phyloP scores from a whole-genome alignment of 345 rosid genomes.

The Turnera subulata region DNA sequence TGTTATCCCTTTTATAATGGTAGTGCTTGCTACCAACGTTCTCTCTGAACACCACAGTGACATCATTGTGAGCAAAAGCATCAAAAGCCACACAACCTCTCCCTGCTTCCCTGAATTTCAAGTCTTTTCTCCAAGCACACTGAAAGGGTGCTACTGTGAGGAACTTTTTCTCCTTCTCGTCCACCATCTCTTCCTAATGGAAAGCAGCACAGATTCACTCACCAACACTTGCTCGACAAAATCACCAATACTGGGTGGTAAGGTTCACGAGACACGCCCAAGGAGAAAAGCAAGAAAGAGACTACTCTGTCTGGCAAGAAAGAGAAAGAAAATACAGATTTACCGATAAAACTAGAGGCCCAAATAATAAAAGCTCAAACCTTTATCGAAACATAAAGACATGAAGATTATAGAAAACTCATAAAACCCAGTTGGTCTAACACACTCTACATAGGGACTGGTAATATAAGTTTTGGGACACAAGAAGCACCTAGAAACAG shows the following conservation, averaged over 20 bases:
- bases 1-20: conserved; percentile 83
- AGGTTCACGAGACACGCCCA: no score
- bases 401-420: not conserved
- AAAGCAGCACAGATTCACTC: conserved; percentile 5
- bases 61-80: conserved; percentile 94
- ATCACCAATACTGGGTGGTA: conserved; percentile 20
- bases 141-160: conserved; percentile 95
- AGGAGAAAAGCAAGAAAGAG: no score
- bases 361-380: not conserved
- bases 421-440: conserved; percentile 4
- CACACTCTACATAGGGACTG: conserved; percentile 4
- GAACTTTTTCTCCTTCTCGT: conserved; percentile 56
- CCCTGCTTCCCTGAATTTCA: conserved; percentile 84
- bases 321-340: not conserved
- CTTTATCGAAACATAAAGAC: not conserved
- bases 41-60: conserved; percentile 91
- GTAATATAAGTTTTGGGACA: not conserved
- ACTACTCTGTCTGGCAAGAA: not conserved
- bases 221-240: conserved; percentile 13
- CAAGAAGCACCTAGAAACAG: conserved; percentile 21
- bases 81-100: conserved; percentile 96
- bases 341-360: not conserved
- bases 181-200: conserved; percentile 29
- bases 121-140: conserved; percentile 97
- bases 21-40: conserved; percentile 89